Evolutionary conservation across 2,329 filamentous ascomycete genomes (phyloP).

Genomic region (Pezicula carpinea): DNA sequence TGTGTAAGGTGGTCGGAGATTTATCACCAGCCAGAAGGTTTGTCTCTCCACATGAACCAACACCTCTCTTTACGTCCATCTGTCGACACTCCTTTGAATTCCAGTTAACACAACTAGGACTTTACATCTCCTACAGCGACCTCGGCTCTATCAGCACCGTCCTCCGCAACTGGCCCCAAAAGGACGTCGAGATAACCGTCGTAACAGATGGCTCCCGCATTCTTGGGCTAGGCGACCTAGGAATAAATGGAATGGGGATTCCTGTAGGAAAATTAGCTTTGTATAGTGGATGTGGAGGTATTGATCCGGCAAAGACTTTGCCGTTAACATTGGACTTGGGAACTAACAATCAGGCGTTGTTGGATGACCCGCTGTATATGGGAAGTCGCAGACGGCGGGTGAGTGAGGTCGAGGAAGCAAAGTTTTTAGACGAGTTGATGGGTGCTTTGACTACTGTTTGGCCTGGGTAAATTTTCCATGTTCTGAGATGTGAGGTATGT

Average conservation of each 20-base stretch:
- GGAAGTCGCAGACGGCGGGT: slow-evolving; percentile 64
- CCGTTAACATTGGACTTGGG: slow-evolving; percentile 82
- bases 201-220: slow-evolving; percentile 61
- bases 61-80: neutral
- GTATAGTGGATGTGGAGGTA: slow-evolving; percentile 80
- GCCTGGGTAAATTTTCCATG: slow-evolving; percentile 74
- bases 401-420: slow-evolving; percentile 66
- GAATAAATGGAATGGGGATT: slow-evolving; percentile 78
- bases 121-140: slow-evolving; percentile 68
- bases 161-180: slow-evolving; percentile 66
- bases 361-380: slow-evolving; percentile 74
- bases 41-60: neutral
- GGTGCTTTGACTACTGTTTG: slow-evolving; percentile 61
- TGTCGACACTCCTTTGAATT: neutral
- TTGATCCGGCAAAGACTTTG: slow-evolving; percentile 73
- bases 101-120: slow-evolving; percentile 26
- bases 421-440: slow-evolving; percentile 73
- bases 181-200: slow-evolving; percentile 56
- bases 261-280: slow-evolving; percentile 78
- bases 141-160: slow-evolving; percentile 60
- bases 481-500: slow-evolving; percentile 74
- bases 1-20: slow-evolving; percentile 72
- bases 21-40: slow-evolving; percentile 65
- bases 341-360: slow-evolving; percentile 70
- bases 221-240: slow-evolving; percentile 74